Percentiles rank a stretch among this genome's conserved stretches.
Conservation (phyloP, 1,284 basidiomycete species). For the Tilletia caries region DNA sequence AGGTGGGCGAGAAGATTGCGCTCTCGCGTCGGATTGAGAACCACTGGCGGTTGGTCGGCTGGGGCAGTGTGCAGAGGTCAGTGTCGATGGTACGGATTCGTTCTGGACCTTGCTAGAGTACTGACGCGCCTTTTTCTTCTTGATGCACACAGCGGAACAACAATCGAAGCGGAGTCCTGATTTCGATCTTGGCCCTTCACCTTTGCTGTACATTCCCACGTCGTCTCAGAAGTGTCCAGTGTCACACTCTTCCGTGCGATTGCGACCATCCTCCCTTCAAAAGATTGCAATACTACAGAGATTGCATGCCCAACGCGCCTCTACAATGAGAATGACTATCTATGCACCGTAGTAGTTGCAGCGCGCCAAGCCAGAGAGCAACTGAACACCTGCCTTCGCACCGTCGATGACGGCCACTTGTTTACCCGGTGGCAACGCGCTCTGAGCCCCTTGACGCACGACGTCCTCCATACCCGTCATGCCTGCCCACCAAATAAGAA, state of each 20-base stretch:
- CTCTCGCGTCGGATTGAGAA: constrained; percentile 64
- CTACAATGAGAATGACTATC: no score
- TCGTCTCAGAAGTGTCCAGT: no score
- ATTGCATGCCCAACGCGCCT: no score
- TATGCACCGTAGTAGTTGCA: constrained; percentile 61
- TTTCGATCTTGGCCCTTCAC: no score
- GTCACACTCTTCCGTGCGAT: no score
- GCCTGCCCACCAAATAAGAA: constrained; percentile 2
- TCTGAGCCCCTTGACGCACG: constrained; percentile 22
- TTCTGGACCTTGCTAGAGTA: no score
- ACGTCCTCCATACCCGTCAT: constrained; percentile 38
- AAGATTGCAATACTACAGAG: not conserved
- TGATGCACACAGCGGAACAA: not conserved
- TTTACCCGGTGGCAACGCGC: not conserved
- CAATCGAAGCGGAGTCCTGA: constrained; percentile 8
- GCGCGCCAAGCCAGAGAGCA: constrained; percentile 66
- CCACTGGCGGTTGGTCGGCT: constrained; percentile 74
- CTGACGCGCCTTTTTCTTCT: not conserved
- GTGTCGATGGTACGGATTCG: not conserved
- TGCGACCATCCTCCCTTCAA: not conserved
- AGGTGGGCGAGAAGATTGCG: constrained; percentile 53
- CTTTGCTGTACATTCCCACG: no score
- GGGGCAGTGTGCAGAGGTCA: constrained; percentile 42
- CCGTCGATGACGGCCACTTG: constrained; percentile 60
- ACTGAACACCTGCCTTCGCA: constrained; percentile 64